Conservation (phyloP, 2,329 filamentous ascomycete genomes). For the Curvularia sp. region DNA sequence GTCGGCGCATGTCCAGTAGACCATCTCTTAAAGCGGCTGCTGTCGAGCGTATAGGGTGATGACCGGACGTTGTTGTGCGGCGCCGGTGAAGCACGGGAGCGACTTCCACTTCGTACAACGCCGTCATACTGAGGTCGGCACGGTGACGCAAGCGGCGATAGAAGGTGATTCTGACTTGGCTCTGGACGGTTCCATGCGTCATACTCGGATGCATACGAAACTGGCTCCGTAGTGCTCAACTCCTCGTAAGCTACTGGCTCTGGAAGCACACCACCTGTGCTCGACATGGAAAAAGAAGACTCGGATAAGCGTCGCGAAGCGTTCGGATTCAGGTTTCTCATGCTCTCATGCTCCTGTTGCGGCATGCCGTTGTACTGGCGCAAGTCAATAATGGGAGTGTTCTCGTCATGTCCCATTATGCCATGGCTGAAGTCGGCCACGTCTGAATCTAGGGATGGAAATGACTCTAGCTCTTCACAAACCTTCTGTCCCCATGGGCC, state of each 20-base stretch:
- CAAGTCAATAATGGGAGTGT: conserved; percentile 51
- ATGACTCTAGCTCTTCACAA: conserved; percentile 49
- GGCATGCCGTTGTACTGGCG: conserved; percentile 46
- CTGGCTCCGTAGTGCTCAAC: conserved; percentile 71
- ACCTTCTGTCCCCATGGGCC: conserved; percentile 51
- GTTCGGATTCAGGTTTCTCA: conserved; percentile 51
- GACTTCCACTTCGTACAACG: conserved; percentile 61
- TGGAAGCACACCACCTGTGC: conserved; percentile 61
- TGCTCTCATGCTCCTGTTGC: conserved; percentile 41
- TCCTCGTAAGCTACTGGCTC: conserved; percentile 77
- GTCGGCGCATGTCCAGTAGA: conserved; percentile 69
- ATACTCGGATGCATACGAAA: conserved; percentile 66
- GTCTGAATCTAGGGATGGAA: conserved; percentile 50
- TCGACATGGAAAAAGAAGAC: conserved; percentile 77
- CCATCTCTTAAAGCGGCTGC: conserved; percentile 74
- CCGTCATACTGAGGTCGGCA: conserved; percentile 65
- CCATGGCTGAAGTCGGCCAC: conserved; percentile 47
- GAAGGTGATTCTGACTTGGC: conserved; percentile 67
- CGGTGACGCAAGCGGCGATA: conserved; percentile 76
- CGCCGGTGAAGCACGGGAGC: conserved; percentile 74
- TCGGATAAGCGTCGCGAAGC: conserved; percentile 71
- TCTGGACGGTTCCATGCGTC: conserved; percentile 72
- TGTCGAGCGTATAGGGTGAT: conserved; percentile 74
- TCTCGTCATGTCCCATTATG: conserved; percentile 49
- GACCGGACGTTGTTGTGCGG: conserved; percentile 72